Evolutionary conservation across 805 yeast genomes (phyloP).

Genomic region (Suhomyces sp.): DNA sequence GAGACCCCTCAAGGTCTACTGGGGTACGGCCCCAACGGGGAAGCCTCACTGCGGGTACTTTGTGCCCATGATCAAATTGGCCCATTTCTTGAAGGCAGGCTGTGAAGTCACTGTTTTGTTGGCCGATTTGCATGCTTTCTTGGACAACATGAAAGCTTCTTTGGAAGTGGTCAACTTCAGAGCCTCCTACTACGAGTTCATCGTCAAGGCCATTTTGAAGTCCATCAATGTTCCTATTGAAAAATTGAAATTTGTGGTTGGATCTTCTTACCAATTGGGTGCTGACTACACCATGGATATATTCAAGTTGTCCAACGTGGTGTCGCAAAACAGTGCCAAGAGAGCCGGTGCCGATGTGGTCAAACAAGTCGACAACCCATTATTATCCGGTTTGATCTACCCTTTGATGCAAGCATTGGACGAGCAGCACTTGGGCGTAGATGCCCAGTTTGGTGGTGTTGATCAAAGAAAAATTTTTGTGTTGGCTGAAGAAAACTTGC

Average conservation of each 20-base stretch:
- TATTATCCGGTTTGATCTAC: constrained; percentile 88
- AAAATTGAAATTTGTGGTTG: constrained; percentile 75
- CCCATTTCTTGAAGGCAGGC: constrained; percentile 93
- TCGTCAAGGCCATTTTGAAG: constrained; percentile 79
- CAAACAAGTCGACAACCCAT: constrained; percentile 93
- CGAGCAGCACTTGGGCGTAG: constrained; percentile 84
- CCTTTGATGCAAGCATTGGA: constrained; percentile 99
- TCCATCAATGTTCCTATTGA: constrained; percentile 93
- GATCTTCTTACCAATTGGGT: constrained; percentile 83
- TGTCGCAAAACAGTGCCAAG: constrained; percentile 93
- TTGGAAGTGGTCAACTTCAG: constrained; percentile 85
- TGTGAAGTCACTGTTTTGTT: constrained; percentile 87
- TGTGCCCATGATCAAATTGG: constrained; percentile 95
- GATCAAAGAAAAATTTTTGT: constrained; percentile 98
- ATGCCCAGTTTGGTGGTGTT: constrained; percentile 97
- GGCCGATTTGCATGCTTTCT: constrained; percentile 95
- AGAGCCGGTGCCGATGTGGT: constrained; percentile 99
- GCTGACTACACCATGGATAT: constrained; percentile 84
- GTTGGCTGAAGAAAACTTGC: constrained; percentile 92
- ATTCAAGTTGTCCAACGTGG: constrained; percentile 78
- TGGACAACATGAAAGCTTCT: constrained; percentile 98
- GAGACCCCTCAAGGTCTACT: constrained; percentile 82
- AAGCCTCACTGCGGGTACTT: constrained; percentile 98
- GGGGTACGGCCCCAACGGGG: constrained; percentile 99
- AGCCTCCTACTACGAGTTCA: constrained; percentile 81